Percentiles rank a stretch among this genome's conserved stretches.
Evolutionary conservation across 164 flowering plant species (phyloP).

Genomic region (Kingdonia uniflora): DNA sequence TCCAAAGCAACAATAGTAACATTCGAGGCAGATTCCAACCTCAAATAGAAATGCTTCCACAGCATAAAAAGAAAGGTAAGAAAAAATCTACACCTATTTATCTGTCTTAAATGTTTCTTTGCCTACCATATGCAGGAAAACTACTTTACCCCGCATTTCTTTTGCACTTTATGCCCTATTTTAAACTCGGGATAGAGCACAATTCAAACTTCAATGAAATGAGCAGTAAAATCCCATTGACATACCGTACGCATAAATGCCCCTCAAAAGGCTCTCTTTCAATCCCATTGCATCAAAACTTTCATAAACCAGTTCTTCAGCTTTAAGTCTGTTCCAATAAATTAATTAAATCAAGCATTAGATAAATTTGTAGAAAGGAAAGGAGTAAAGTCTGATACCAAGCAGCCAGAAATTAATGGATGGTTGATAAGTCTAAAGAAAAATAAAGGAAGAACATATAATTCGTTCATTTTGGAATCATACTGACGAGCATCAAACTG

Average conservation of each 20-base stretch:
- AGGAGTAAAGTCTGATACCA: too few relatives aligned
- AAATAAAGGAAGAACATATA: slow-evolving; percentile 22
- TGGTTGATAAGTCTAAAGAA: not conserved
- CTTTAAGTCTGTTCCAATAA: not conserved
- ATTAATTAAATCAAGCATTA: not conserved
- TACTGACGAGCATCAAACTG: slow-evolving; percentile 46
- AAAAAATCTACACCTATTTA: too few relatives aligned
- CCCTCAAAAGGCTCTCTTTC: slow-evolving; percentile 14
- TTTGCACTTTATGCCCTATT: not conserved
- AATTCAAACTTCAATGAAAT: too few relatives aligned
- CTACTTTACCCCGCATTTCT: not conserved
- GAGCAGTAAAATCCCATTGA: too few relatives aligned
- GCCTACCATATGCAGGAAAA: too few relatives aligned
- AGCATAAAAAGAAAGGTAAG: not conserved
- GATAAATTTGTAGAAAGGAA: too few relatives aligned
- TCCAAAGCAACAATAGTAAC: too few relatives aligned
- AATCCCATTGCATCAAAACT: slow-evolving; percentile 10
- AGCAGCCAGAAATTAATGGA: not conserved
- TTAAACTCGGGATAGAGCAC: too few relatives aligned
- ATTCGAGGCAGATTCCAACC: not conserved
- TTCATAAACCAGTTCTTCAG: not conserved
- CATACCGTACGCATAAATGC: slow-evolving; percentile 12
- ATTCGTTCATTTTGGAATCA: slow-evolving; percentile 45
- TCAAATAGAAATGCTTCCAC: not conserved
- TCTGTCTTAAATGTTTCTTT: too few relatives aligned